Percentiles rank a stretch among this genome's conserved stretches.
Evolutionary conservation across 257 asterid genomes (phyloP).

Genomic region (Nicotiana benthamiana): DNA sequence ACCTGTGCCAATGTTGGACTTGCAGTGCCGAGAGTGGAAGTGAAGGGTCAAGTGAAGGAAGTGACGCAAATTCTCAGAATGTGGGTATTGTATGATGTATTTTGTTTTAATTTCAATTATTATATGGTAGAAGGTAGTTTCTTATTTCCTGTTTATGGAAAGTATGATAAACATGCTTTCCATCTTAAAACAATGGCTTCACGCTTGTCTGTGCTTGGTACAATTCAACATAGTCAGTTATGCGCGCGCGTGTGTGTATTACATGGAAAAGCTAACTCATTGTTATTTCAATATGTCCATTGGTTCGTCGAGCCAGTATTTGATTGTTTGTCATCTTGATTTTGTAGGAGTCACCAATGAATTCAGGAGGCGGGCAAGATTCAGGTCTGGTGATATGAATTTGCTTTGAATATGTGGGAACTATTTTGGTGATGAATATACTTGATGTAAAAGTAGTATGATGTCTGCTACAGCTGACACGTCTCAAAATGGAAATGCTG

Average conservation of each 20-base stretch:
- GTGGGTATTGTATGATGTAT: conserved; percentile 36
- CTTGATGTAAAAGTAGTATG: neutral
- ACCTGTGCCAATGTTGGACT: conserved; percentile 13
- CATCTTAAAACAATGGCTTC: neutral
- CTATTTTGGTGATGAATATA: conserved; percentile 6
- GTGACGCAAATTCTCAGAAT: conserved; percentile 76
- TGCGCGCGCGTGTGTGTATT: neutral
- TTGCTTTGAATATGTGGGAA: neutral
- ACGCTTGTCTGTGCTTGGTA: neutral
- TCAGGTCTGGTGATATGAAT: conserved; percentile 31
- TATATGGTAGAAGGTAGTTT: neutral
- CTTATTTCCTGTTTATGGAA: neutral
- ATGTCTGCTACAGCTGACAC: conserved; percentile 45
- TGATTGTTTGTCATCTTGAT: neutral
- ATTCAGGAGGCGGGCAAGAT: conserved; percentile 46
- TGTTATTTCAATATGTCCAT: neutral
- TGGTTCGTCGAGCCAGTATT: neutral
- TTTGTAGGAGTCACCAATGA: conserved; percentile 48
- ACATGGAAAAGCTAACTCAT: neutral
- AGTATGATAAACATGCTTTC: neutral
- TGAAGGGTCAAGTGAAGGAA: conserved; percentile 91
- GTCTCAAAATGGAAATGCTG: conserved; percentile 52
- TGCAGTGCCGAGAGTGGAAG: conserved; percentile 87
- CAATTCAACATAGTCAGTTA: neutral
- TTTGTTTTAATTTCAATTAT: neutral